Base-by-base conservation (phyloP, 169 alveolate genomes). In the Plasmodium vivax region DNA sequence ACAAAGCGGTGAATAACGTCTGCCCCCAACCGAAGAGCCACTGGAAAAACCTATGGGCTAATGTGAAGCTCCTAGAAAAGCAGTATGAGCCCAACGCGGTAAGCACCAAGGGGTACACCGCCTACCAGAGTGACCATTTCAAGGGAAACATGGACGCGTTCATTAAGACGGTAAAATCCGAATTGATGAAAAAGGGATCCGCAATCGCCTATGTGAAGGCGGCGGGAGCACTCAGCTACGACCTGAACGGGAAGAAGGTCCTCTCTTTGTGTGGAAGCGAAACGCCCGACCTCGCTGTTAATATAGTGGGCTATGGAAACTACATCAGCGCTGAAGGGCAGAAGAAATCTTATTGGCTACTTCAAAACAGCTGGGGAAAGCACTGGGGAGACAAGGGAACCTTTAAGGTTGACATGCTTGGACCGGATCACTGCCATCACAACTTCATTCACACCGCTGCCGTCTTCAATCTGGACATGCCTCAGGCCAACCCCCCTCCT, bases 161-260 rank as follows among this genome's bases (percentile, higher is more conserved):
- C 36, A 91, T 91, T 41, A 91, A 81, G 51, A 2, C 45, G 10
- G 45, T 91, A 12, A 91, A 91, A 62, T 62, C 56, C 0, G 81
- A 82, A 80, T 62, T 91, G 9, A 91, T 62, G 85, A 79, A 81
- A 2, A 91, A 91, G 3, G 95, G 95, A 8, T 82, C 93, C 34
- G 95, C 43, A 6, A 90, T 91, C 12, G 88, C 88, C 0, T 82
- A 90, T 62, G 88, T 91, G 30, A 91, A 73, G 10, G 93, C 85
- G 0, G 56, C 4, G 27, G 72, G 12, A 84, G n/a, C 2, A n/a
- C 27, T 91, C 1, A 51, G 73, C 68, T 90, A 56, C 19, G 95
- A 93, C 51, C 30, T 81, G 2, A 85, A 93, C 36, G 96, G 96
- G 3, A 85, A n/a, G 27, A 83, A 83, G 56, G 95, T 93, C 7